Base-by-base conservation (phyloP, 225 moss, liverwort and hornwort genomes). In the Physcomitrium patens region DNA sequence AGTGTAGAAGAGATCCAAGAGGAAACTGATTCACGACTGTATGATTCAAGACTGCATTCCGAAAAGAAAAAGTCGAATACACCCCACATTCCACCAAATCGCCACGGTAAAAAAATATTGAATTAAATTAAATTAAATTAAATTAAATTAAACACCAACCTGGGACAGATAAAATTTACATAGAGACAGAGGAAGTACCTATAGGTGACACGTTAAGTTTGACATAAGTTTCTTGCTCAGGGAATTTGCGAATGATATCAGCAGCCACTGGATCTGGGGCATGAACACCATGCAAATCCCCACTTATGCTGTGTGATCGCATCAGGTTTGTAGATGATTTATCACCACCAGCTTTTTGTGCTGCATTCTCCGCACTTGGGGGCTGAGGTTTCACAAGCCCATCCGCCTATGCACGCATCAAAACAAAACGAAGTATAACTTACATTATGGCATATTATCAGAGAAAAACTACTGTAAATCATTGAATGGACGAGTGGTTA, bases 261-360 rank as follows among this genome's bases (percentile, higher is more conserved):
- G 93, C 93, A 65, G 93, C 91, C 50, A 91, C 86, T 51, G 93
- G 93, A 79, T 94, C 89, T 46, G 89, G 89, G 8, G 82, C 86
- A 83, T 93, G 92, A 49, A 89, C 71, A 42, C 90, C 86, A 80
- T 91, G 93, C 73, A 94, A 77, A 52, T 94, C 93, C 79, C 91
- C 93, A 48, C 80, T 73, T 76, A 89, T 91, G 57, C 91, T 94
- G 54, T 89, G 93, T 27, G 87, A 86, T 69, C 89, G 82, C 22
- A 85, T 88, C 42, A 94, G 68, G 64, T 70, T 76, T 60, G 83
- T 70, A 19, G 87, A 75, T 50, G 77, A 55, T 80, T 89, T 93
- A 17, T 77, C 77, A 64, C 46, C 43, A 51, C 84, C 86, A 54
- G 77, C 43, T 63, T 70, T 77, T 12, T 22, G 60, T 58, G 68